Percentiles rank a stretch among this genome's conserved stretches.
phyloP scores from a whole-genome alignment of 805 yeast genomes.

The Tetrapisispora arboricola region DNA sequence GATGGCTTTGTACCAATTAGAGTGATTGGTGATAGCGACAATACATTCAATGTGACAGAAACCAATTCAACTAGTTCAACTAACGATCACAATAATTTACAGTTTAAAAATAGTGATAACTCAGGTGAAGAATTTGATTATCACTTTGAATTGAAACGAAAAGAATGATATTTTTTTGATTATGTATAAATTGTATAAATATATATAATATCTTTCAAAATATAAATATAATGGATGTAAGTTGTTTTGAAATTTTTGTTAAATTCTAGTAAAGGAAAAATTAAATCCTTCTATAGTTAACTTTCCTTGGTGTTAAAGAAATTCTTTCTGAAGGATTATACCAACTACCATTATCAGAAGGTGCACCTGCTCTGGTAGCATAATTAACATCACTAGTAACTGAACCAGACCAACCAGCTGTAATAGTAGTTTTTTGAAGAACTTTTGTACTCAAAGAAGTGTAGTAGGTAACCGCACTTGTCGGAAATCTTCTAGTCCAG shows the following conservation, averaged over 20 bases:
- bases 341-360: constrained; percentile 49
- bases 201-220: too few species aligned
- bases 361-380: constrained; percentile 64
- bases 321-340: constrained; percentile 52
- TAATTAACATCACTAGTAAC: constrained; percentile 52
- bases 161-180: background rate
- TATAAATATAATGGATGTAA: too few species aligned
- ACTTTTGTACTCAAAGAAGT: constrained; percentile 31
- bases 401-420: constrained; percentile 78
- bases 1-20: background rate
- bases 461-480: constrained; percentile 58
- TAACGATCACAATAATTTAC: background rate
- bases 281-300: constrained; percentile 10
- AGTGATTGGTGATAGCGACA: background rate
- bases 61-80: background rate
- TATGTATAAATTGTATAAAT: constrained; percentile 2
- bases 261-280: background rate
- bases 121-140: constrained; percentile 1
- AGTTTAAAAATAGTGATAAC: background rate
- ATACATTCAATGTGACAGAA: background rate
- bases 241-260: background rate
- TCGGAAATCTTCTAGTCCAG: constrained; percentile 57
- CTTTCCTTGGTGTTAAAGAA: constrained; percentile 23
- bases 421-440: constrained; percentile 50
- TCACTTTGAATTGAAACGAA: constrained; percentile 2